phyloP scores from a whole-genome alignment of 805 yeast species.

The Candida khao-thaluensis region DNA sequence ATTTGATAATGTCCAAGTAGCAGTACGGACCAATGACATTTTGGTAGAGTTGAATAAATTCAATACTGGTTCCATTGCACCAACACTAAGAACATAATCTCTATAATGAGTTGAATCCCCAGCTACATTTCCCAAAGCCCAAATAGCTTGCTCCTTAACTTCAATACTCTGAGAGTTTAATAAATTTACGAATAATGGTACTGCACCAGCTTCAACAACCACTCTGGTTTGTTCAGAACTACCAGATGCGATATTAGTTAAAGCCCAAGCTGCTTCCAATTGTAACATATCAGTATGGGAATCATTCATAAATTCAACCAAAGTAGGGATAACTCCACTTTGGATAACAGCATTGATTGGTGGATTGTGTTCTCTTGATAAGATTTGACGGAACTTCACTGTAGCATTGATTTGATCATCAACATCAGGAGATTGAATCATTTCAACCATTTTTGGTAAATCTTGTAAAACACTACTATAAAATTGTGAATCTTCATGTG shows the following conservation, averaged over 20 bases:
- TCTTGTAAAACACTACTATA: slow-evolving; percentile 51
- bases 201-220: slow-evolving; percentile 92
- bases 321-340: slow-evolving; percentile 88
- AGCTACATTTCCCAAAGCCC: slow-evolving; percentile 99
- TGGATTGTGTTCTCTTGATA: slow-evolving; percentile 92
- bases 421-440: slow-evolving; percentile 70
- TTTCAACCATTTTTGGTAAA: slow-evolving; percentile 81
- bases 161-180: slow-evolving; percentile 80
- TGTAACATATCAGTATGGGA: slow-evolving; percentile 84
- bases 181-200: slow-evolving; percentile 83
- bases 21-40: slow-evolving; percentile 90
- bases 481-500: slow-evolving; percentile 46
- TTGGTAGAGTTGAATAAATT: slow-evolving; percentile 75
- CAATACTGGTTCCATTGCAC: slow-evolving; percentile 88
- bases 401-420: slow-evolving; percentile 87
- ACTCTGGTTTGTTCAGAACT: slow-evolving; percentile 82
- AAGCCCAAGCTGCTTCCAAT: slow-evolving; percentile 99
- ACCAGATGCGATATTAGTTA: slow-evolving; percentile 97
- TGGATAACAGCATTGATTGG: slow-evolving; percentile 93
- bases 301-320: slow-evolving; percentile 77
- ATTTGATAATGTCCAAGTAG: slow-evolving; percentile 97
- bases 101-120: slow-evolving; percentile 92
- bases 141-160: slow-evolving; percentile 96
- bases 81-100: slow-evolving; percentile 80
- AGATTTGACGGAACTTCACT: slow-evolving; percentile 86